Conservation (phyloP, 2,329 filamentous ascomycete genomes). For the Biscogniauxia mediterranea region DNA sequence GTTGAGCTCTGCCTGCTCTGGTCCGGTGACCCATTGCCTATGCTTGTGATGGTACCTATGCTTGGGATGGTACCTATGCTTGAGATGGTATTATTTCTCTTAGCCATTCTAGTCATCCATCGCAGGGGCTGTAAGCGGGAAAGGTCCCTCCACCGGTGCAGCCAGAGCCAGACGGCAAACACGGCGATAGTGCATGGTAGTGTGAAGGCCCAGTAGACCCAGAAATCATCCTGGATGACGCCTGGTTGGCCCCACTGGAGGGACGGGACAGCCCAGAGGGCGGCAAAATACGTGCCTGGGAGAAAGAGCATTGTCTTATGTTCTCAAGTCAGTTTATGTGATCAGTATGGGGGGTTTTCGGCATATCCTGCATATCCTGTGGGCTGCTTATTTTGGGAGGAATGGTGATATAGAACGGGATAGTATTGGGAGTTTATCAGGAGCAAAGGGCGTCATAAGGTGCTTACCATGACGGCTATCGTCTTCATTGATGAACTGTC, state of each 20-base stretch:
- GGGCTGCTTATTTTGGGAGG: neutral
- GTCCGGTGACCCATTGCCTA: no score
- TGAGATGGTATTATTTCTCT: no score
- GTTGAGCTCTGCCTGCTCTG: no score
- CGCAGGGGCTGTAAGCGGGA: neutral
- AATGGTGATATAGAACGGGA: neutral
- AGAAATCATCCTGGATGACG: slow-evolving; percentile 15
- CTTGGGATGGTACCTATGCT: no score
- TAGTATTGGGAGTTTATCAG: neutral
- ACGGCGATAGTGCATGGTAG: slow-evolving; percentile 36
- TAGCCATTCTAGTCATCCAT: no score
- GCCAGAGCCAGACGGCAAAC: slow-evolving; percentile 15
- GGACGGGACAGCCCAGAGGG: slow-evolving; percentile 25
- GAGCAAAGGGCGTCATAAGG: no score
- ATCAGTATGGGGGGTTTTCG: neutral
- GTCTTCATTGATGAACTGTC: slow-evolving; percentile 21
- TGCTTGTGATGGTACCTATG: no score
- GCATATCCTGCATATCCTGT: neutral
- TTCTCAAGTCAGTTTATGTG: neutral
- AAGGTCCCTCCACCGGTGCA: neutral
- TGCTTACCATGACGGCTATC: slow-evolving; percentile 21
- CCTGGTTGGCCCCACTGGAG: slow-evolving; percentile 14
- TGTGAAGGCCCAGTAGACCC: slow-evolving; percentile 50
- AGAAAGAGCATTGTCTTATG: slow-evolving; percentile 23
- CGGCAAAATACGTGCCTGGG: slow-evolving; percentile 28